Evolutionary conservation across 2,329 filamentous ascomycete species (phyloP).

Genomic region (Zasmidium angulare): DNA sequence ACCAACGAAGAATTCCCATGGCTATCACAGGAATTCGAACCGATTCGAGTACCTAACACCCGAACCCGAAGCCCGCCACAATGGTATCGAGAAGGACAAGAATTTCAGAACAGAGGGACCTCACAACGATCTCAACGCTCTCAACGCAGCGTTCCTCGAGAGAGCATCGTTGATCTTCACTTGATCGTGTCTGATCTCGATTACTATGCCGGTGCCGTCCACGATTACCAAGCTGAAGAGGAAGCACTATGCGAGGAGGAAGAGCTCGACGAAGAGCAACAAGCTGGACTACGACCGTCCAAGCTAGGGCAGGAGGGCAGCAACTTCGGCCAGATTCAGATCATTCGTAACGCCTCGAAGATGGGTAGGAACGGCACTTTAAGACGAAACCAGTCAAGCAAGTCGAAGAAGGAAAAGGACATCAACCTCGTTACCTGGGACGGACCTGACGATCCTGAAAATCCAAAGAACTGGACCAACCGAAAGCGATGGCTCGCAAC

Average conservation of each 20-base stretch:
- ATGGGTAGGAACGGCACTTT: conserved; percentile 29
- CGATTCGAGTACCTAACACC: conserved; percentile 26
- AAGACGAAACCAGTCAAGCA: conserved; percentile 28
- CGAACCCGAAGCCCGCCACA: conserved; percentile 27
- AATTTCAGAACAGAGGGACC: conserved; percentile 7
- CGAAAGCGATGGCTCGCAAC: conserved; percentile 47
- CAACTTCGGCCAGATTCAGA: conserved; percentile 33
- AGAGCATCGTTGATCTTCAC: conserved; percentile 36
- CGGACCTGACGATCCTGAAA: conserved; percentile 44
- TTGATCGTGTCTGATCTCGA: conserved; percentile 37
- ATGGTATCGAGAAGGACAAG: conserved; percentile 35
- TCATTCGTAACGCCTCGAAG: conserved; percentile 28
- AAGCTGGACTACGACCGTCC: conserved; percentile 24
- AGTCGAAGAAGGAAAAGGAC: conserved; percentile 34
- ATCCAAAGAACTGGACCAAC: conserved; percentile 49
- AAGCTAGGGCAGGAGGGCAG: conserved; percentile 23
- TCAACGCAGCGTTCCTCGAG: conserved; percentile 28
- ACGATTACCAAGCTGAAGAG: conserved; percentile 36
- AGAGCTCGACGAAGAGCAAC: conserved; percentile 30
- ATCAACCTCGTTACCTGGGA: conserved; percentile 47
- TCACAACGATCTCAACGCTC: conserved; percentile 25
- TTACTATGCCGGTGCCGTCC: conserved; percentile 38
- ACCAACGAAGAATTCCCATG: conserved; percentile 34
- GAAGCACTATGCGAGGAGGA: conserved; percentile 31
- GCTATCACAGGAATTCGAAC: conserved; percentile 33